Conservation (phyloP, 257 asterid species). For the Oldenlandia corymbosa region DNA sequence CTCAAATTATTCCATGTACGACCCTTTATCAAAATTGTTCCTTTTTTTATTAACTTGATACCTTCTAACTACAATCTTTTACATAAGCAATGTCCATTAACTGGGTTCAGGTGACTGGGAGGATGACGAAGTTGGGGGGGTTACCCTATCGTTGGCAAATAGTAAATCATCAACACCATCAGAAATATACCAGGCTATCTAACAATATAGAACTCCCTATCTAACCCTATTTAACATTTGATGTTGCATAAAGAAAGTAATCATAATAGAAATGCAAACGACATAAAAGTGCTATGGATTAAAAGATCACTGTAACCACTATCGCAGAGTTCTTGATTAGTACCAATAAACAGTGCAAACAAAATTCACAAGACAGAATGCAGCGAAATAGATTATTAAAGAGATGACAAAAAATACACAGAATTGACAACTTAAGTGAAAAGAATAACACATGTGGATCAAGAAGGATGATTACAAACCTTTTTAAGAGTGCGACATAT, state of each 20-base stretch:
- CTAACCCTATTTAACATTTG: too few species aligned
- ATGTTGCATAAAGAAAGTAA: background rate
- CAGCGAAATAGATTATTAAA: background rate
- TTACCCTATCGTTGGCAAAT: too few species aligned
- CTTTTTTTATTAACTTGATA: background rate
- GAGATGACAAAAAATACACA: background rate
- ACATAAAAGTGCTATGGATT: too few species aligned
- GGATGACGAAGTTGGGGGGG: too few species aligned
- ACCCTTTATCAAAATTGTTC: background rate
- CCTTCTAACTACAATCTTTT: background rate
- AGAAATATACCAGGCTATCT: background rate
- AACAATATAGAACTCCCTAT: background rate
- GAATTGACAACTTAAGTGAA: background rate
- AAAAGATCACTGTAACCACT: too few species aligned
- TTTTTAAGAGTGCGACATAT: slow-evolving; percentile 90
- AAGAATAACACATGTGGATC: background rate
- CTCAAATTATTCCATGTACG: too few species aligned
- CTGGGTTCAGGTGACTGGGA: too few species aligned
- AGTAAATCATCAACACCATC: background rate
- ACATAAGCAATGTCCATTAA: too few species aligned
- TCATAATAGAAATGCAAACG: too few species aligned
- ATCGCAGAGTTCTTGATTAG: background rate
- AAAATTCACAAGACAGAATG: background rate
- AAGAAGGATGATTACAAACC: slow-evolving; percentile 33
- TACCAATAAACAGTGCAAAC: background rate